phyloP scores from a whole-genome alignment of 2,329 filamentous ascomycete species.

The Hortaea sp. region DNA sequence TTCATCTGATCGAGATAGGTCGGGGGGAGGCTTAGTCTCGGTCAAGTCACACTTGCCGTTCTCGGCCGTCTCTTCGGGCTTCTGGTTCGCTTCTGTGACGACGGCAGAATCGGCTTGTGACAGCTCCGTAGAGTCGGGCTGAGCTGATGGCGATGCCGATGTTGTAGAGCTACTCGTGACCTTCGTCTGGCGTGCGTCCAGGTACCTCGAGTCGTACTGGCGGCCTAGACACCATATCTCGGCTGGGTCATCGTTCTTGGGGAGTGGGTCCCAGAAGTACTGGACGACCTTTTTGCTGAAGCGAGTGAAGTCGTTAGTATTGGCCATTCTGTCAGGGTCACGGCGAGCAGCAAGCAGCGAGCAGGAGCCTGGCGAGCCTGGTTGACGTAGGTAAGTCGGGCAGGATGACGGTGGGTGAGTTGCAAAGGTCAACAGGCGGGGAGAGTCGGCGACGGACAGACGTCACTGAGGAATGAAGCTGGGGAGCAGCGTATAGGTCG shows the following conservation, averaged over 20 bases:
- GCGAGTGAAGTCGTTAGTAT: constrained; percentile 59
- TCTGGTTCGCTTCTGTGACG: constrained; percentile 15
- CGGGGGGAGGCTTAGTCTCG: constrained; percentile 15
- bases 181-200: constrained; percentile 9
- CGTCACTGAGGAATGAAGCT: no score
- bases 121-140: constrained; percentile 17
- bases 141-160: constrained; percentile 17
- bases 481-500: no score
- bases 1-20: constrained; percentile 21
- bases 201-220: constrained; percentile 37
- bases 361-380: no score
- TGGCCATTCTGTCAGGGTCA: constrained; percentile 41
- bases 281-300: constrained; percentile 71
- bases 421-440: no score
- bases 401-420: no score
- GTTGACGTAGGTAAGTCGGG: no score
- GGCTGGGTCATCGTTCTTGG: constrained; percentile 64
- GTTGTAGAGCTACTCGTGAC: constrained; percentile 7
- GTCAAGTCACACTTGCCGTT: constrained; percentile 14
- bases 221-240: constrained; percentile 76
- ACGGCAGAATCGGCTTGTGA: constrained; percentile 25
- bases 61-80: constrained; percentile 9
- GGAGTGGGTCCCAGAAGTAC: constrained; percentile 86
- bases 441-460: no score
- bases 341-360: no score